Base-by-base conservation (phyloP, 2,329 filamentous ascomycete genomes). In the Nectriaceae sp. region DNA sequence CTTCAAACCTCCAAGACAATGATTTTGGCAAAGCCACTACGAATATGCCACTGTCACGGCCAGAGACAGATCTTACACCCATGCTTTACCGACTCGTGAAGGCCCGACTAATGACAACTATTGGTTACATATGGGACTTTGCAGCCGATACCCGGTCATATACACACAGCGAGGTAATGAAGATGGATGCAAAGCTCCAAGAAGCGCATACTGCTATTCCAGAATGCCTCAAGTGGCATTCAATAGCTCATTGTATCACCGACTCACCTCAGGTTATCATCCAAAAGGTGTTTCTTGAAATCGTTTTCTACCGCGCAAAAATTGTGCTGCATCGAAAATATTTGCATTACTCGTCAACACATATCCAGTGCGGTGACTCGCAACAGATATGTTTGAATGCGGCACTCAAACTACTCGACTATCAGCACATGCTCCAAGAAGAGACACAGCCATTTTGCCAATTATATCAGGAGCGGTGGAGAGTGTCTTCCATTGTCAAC, bases 271-370 rank as follows among this genome's bases (percentile, higher is more conserved):
- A 66, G 45, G 63, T 69, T 37, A 70, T 74, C 22, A 67, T 74
- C 57, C 68, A 73, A 40, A 68, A 70, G 11, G 56, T 72, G 11
- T 69, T 71, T 60, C 60, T 73, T 36, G 67, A 72, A 56, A 56
- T 73, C 47, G 69, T 70, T 62, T 70, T 70, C 47, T 59, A 72
- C 35, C 73, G 73, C 46, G 70, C 67, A 29, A 57, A 72, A 21
- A 77, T 75, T 46, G 69, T 78, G 21, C 61, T 77, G 16, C 74
- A 78, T 56, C 65, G 75, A 3, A 46, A 39, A 21, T 51, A 41
- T 26, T 21, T 47, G 5, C 19, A 21, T 43, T 44, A 18, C 10
- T 41, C 31, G 11, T 24, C 16, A 11, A 18, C 19, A 5, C 11
- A 38, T n/a, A 31, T 20, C 6, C 8, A 36, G 33, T 15, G 42